Base-by-base conservation (phyloP, 169 alveolate genomes). In the Cryptosporidium baileyi region DNA sequence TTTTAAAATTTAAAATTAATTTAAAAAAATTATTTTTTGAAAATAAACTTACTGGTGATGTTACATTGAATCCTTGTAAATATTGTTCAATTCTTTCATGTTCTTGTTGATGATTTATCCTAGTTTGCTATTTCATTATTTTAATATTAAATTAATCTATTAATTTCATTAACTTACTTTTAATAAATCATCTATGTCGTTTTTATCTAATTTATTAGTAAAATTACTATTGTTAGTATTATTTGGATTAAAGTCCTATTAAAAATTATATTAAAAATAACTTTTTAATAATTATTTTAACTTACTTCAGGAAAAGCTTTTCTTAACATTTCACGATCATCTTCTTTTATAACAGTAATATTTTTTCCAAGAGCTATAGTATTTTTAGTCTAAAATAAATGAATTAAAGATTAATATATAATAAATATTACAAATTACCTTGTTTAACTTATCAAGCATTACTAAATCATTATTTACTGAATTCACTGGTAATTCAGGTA, bases 281-380 rank as follows among this genome's bases (percentile, higher is more conserved):
- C 51, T 8, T 54, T 3, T 59, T 5, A 19, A 15, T 19, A 22
- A 54, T 32, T n/a, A 17, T 17, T 9, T 17, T 24, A 54, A n/a
- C 60, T 17, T 74, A 54, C 85, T 60, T 54, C 85, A 36, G 85
- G 85, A 54, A 74, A 74, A 34, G 85, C 57, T 11, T 19, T 74
- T 57, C 85, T 74, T 9, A 74, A 3, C 40, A 40, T 51, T 22
- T 74, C 67, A 32, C 57, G 49, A 24, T 74, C 85, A 13, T 51
- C 22, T n/a, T 74, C 54, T n/a, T 40, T 51, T 22, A 74, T 57
- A 13, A 22, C 41, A 36, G 85, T 40, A 38, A 74, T 54, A n/a
- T 59, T 57, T 59, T 36, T 51, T 40, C 85, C 85, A 38, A 74
- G 67, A 38, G 19, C 17, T 2, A 74, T 5, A 11, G 85, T 43